Evolutionary conservation across 2,329 filamentous ascomycete species (phyloP).

Genomic region (Aspergillus fumigatus): DNA sequence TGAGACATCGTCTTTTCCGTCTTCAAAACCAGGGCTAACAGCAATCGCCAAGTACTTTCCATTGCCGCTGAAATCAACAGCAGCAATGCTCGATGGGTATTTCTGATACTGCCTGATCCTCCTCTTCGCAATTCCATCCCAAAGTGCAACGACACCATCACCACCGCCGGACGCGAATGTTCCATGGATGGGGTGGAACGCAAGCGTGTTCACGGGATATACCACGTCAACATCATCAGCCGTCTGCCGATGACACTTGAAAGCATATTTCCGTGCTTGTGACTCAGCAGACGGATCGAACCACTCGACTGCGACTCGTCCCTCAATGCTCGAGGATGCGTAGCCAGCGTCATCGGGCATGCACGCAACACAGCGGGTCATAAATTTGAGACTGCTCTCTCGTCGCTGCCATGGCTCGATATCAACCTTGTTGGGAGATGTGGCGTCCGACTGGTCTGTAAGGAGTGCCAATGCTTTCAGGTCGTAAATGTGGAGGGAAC

Average conservation of each 20-base stretch:
- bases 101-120: slow-evolving; percentile 86
- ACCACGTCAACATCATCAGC: slow-evolving; percentile 69
- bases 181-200: slow-evolving; percentile 76
- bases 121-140: slow-evolving; percentile 88
- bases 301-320: slow-evolving; percentile 94
- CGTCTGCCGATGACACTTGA: slow-evolving; percentile 92
- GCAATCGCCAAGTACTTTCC: slow-evolving; percentile 75
- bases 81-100: slow-evolving; percentile 72
- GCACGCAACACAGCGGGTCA: slow-evolving; percentile 86
- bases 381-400: slow-evolving; percentile 92
- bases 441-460: slow-evolving; percentile 43
- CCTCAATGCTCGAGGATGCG: slow-evolving; percentile 87
- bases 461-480: slow-evolving; percentile 61
- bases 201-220: slow-evolving; percentile 84
- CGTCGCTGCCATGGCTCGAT: slow-evolving; percentile 86
- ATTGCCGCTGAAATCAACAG: slow-evolving; percentile 70
- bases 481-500: slow-evolving; percentile 93
- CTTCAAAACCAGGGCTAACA: slow-evolving; percentile 81
- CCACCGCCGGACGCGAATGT: slow-evolving; percentile 88
- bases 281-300: slow-evolving; percentile 86
- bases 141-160: slow-evolving; percentile 85
- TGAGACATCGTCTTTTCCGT: slow-evolving; percentile 72
- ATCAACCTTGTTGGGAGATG: slow-evolving; percentile 41
- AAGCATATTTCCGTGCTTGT: slow-evolving; percentile 92
- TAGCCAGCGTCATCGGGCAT: slow-evolving; percentile 97